Base-by-base conservation (phyloP, 163 green algal genomes). In the Trebouxiophyceae sp. region DNA sequence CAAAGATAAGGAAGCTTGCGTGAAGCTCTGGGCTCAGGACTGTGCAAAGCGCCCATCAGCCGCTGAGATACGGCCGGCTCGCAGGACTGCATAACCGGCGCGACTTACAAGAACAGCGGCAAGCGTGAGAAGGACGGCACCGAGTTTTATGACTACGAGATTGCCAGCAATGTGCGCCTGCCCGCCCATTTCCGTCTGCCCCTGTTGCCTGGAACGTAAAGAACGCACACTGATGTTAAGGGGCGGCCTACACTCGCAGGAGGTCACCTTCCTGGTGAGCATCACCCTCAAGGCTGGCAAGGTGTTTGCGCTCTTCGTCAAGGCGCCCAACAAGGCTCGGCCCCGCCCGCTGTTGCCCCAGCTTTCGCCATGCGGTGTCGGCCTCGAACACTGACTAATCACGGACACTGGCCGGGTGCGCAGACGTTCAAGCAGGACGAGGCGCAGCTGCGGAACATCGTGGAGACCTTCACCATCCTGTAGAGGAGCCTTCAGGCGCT, bases 231-330 rank as follows among this genome's bases (percentile, higher is more conserved):
- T 16, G 16, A n/a, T 50, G 12, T 50, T n/a, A 50, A 50, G 22
- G 56, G 5, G 12, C 22, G 5, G 29, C 8, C 54, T 33, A 55
- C 29, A 30, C 19, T 33, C 59, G 30, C 74, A 85, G 79, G 73
- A 85, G 0, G 78, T 79, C 50, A 76, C 79, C 47, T 95, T 94
- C 79, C 76, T 95, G 34, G 69, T 78, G 1, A 83, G 69, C 34
- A 84, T 96, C 45, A 91, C 85, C 0, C 79, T 93, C 0, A 87
- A 85, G 57, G 45, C 72, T 4, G 89, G 89, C 63, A 95, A 95
- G 76, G 86, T 96, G 19, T 96, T 90, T 79, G 89, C 86, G 0
- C 70, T 95, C 30, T 95, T 96, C 73, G 83, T 95, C 39, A 89
- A 90, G 68, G 82, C 64, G 2, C 89, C 89, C n/a, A 68, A 74